Evolutionary conservation across 805 yeast genomes (phyloP), one percentile per base, ranked within the genome.

Genomic region (Debaryomyces hansenii): DNA sequence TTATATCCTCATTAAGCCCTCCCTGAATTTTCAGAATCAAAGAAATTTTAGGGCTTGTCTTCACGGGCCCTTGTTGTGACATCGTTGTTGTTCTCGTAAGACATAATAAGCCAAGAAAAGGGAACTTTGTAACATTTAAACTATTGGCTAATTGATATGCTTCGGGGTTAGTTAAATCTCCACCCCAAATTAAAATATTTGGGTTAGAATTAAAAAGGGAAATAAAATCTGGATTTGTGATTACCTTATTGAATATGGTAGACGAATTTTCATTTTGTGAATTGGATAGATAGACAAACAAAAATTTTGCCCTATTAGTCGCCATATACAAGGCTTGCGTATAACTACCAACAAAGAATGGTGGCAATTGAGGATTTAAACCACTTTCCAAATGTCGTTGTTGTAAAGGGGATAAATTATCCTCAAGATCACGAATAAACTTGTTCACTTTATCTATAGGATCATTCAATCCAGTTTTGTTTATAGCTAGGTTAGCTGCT

Each of bases 71-170:
- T 16, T 75, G 73, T 0, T 83, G 80, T 0, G 87, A 76, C 68
- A 83, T 57, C 47, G 72, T 53, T 59, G 72, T 75, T 12, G 73
- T 70, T 41, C 83, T 77, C 14, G 89, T 86, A 45, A 90, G 72
- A 40, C 90, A 84, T 9, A 94, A 63, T 10, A 91, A 67, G 0
- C 92, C 96, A 29, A 88, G 63, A 59, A 87, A 86, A n/a, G 99
- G 99, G 57, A 84, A 83, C 52, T 80, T 78, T 16, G 89, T 77
- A 35, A 85, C 84, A 47, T 80, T 78, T 49, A 91, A 76, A 33
- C 85, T 82, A 58, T 86, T 84, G 0, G 96, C 86, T 12, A 90
- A 83, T 56, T 89, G 96, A 58, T 80, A 83, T 1, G 92, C 88
- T 63, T 92, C 98, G 16, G 90, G 81, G 46, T 83, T 82, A n/a